Evolutionary conservation across 192 early-diverging fungal species (phyloP), one percentile per base, ranked within the genome.

Genomic region (Backusella liffmaniae): DNA sequence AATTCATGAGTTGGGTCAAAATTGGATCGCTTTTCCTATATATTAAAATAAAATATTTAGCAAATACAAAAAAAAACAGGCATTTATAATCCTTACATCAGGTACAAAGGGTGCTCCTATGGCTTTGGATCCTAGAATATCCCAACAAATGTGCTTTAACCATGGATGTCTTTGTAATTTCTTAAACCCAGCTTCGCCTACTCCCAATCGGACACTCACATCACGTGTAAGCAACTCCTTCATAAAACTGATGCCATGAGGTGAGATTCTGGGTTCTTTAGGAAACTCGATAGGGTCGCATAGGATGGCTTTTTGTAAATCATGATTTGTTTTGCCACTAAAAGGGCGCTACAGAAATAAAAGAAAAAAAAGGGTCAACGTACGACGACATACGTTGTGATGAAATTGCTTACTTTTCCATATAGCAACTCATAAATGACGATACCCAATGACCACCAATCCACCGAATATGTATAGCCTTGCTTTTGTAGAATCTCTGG

Each of bases 1-100:
- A 99, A 83, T 70, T 99, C 97, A 79, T 98, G 92, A 12, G 96
- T 94, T 8, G 95, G 94, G 86, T 99, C 97, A 83, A 98, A 99
- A 76, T 99, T 99, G 59, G 94, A 90, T 37, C 88, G 83, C 75
- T 97, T 94, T 62, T 88, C 85, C 94, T 95, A 69, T 32, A 23
- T 51, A 59, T 10, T 32, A 3, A 1, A 32, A 39, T 39, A 39
- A 39, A 39, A 39, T 32, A 32, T 3, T 39, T 39, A 39, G 37
- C 10, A 32, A 32, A 32, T 32, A 32, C 3, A 3, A 32, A 32
- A 32, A 32, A 32, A 32, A 26, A 26, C 26, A 26, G 32, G 32
- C 32, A 32, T 32, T 32, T 32, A 32, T 32, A 32, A 32, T 32
- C 32, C 88, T 86, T 87, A 93, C 92, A 83, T 93, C 92, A 65